These are phyloP conservation scores for Leccinum barrowsii DNA, from an alignment of 768 basidiomycete species.

Conservation along the genomic window DNA sequence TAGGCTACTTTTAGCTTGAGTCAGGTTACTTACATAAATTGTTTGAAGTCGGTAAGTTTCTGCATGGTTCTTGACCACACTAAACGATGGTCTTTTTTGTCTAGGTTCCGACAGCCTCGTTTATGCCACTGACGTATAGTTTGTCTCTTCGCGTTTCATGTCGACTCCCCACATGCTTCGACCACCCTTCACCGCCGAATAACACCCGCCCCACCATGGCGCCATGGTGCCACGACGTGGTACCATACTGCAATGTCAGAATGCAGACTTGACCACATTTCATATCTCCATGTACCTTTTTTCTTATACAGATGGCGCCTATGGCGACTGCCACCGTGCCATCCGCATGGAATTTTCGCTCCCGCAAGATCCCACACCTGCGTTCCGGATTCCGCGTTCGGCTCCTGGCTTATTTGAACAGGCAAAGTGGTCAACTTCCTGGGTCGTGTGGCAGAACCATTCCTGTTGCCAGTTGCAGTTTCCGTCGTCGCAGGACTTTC, in stretches of 20 bases:
- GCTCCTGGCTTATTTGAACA: slow-evolving; percentile 2
- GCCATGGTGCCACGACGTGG: slow-evolving; percentile 2
- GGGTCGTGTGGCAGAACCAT: slow-evolving; percentile 16
- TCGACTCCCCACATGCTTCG: slow-evolving; percentile 24
- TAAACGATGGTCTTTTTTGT: slow-evolving; percentile 5
- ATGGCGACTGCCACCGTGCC: not conserved
- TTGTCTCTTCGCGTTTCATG: slow-evolving; percentile 18
- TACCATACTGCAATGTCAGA: not conserved
- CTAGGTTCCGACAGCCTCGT: slow-evolving; percentile 5
- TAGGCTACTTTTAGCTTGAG: not conserved
- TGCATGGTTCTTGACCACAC: not conserved
- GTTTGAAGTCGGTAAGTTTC: not conserved
- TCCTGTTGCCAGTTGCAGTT: slow-evolving; percentile 4
- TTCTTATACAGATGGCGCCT: not conserved
- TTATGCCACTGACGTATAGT: slow-evolving; percentile 19
- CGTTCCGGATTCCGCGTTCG: not conserved
- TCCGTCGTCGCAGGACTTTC: slow-evolving; percentile 14
- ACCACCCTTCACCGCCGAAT: slow-evolving; percentile 20
- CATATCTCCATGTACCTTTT: slow-evolving; percentile 1
- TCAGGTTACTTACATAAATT: not conserved
- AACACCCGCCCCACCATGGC: not conserved
- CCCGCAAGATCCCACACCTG: slow-evolving; percentile 1
- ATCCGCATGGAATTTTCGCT: slow-evolving; percentile 1
- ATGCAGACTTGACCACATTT: slow-evolving; percentile 9
- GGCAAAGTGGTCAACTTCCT: slow-evolving; percentile 2